These are phyloP conservation scores for Pezicula carpinea DNA, from an alignment of 2,329 filamentous ascomycete genomes.

Conservation along the genomic window DNA sequence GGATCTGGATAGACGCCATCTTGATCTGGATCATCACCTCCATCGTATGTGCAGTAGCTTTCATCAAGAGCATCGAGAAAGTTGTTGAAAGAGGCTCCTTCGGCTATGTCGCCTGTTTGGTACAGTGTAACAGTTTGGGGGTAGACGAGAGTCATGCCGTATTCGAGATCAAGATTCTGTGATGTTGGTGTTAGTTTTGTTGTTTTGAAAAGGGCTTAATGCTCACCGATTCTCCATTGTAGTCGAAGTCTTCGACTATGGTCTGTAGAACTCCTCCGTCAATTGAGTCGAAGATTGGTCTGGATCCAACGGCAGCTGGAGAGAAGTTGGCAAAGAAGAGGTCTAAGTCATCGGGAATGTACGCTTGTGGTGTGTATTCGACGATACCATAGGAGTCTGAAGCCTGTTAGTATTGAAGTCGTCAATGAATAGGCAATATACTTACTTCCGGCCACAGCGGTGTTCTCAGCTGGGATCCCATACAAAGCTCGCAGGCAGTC, in stretches of 20 bases:
- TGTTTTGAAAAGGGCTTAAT: background rate
- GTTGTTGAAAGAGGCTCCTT: conserved; percentile 14
- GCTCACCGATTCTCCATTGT: conserved; percentile 40
- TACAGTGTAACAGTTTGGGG: conserved; percentile 46
- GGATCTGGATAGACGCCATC: conserved; percentile 31
- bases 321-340: conserved; percentile 41
- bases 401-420: background rate
- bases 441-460: conserved; percentile 14
- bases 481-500: conserved; percentile 49
- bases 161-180: conserved; percentile 43
- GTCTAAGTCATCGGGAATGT: conserved; percentile 44
- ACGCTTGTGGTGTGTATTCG: conserved; percentile 46
- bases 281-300: conserved; percentile 41
- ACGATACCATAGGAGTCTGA: conserved; percentile 46
- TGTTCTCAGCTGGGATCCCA: conserved; percentile 33
- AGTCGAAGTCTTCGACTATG: conserved; percentile 29
- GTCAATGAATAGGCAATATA: conserved; percentile 2
- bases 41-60: conserved; percentile 8
- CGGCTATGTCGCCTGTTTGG: conserved; percentile 33
- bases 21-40: conserved; percentile 24
- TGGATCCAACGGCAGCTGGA: conserved; percentile 36
- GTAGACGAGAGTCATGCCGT: conserved; percentile 42
- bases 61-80: conserved; percentile 35
- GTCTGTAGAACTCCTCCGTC: conserved; percentile 42
- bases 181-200: background rate